phyloP scores from a whole-genome alignment of 441 rosid species.

The Eruca vesicaria region DNA sequence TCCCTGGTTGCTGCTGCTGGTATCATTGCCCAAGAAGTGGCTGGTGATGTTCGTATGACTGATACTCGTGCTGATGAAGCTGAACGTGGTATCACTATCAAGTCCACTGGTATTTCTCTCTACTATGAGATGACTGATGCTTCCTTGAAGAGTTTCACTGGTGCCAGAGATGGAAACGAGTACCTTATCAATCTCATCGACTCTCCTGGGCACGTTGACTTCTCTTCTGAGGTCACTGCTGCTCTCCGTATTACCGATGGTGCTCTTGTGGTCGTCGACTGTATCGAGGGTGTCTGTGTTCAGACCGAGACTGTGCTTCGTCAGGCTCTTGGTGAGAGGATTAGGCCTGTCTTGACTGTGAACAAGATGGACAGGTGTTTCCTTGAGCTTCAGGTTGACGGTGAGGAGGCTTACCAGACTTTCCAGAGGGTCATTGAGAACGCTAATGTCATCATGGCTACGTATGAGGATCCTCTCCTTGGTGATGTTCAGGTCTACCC shows the following conservation, averaged over 20 bases:
- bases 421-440: background rate
- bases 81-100: conserved; percentile 39
- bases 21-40: conserved; percentile 41
- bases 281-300: conserved; percentile 42
- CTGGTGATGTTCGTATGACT: conserved; percentile 42
- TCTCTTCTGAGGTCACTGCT: conserved; percentile 86
- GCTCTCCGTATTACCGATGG: conserved; percentile 92
- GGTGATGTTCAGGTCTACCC: background rate
- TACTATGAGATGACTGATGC: conserved; percentile 39
- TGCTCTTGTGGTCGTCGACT: conserved; percentile 82
- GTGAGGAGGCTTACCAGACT: conserved; percentile 42
- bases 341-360: conserved; percentile 36
- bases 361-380: conserved; percentile 35
- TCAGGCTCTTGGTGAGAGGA: conserved; percentile 40
- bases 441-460: background rate
- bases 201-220: conserved; percentile 88
- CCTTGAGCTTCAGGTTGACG: conserved; percentile 31
- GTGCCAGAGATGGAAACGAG: conserved; percentile 50
- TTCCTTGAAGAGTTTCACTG: conserved; percentile 35
- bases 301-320: conserved; percentile 40
- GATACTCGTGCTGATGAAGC: conserved; percentile 42
- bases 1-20: conserved; percentile 43
- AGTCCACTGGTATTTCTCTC: conserved; percentile 41
- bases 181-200: conserved; percentile 86
- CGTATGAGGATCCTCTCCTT: background rate